Conservation (phyloP, 345 rosid species). For the Eucalyptus dawsonii region DNA sequence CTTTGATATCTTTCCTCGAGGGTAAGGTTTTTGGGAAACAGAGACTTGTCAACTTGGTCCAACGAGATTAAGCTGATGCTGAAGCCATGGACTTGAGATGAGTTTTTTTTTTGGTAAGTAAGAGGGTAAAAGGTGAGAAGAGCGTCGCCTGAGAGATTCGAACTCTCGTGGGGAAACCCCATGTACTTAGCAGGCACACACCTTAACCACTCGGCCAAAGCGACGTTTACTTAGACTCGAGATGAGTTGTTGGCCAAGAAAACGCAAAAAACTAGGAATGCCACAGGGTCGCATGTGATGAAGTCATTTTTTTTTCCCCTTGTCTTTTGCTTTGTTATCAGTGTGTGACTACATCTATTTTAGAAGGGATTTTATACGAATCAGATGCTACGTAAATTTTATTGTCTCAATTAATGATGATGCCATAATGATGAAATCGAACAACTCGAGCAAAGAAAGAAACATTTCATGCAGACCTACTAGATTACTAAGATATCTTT, state of each 20-base stretch:
- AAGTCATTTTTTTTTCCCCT: not conserved
- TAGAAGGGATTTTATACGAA: not conserved
- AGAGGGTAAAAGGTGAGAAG: too few relatives aligned
- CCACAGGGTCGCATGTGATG: not conserved
- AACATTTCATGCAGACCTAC: not conserved
- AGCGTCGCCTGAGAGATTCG: conserved; percentile 67
- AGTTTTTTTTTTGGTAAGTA: not conserved
- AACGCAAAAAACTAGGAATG: not conserved
- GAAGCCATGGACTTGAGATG: not conserved
- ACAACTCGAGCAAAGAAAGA: not conserved
- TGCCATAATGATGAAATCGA: not conserved
- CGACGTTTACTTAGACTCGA: not conserved
- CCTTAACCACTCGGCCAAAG: conserved; percentile 94
- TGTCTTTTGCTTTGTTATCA: not conserved
- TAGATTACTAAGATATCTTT: not conserved
- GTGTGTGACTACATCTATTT: not conserved
- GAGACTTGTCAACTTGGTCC: not conserved
- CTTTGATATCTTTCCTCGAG: not conserved
- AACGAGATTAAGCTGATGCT: not conserved
- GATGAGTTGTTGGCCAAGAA: not conserved
- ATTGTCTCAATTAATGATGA: not conserved
- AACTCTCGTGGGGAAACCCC: conserved; percentile 79
- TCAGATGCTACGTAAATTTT: not conserved
- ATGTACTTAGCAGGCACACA: conserved; percentile 83
- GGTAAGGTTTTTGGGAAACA: not conserved